Evolutionary conservation across 495 filamentous ascomycete species (phyloP), one percentile per base, ranked within the genome.

Genomic region (Aspergillus ellipticus): DNA sequence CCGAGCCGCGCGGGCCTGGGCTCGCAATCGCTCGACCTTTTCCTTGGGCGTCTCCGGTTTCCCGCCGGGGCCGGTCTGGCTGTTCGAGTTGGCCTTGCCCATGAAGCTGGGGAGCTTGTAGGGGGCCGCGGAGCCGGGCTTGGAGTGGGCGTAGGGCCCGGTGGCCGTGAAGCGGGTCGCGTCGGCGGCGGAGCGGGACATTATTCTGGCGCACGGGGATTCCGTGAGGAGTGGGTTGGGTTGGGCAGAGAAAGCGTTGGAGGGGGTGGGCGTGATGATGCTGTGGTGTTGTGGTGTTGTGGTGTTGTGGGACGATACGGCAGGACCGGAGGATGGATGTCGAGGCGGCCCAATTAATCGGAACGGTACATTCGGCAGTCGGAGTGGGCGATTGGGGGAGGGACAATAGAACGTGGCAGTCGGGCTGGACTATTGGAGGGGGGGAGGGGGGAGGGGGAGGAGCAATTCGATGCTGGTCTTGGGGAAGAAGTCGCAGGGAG

Each of bases 81-180:
- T 33, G 29, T 57, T 60, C n/a, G 63, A 42, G 33, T 59, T 60
- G 33, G 59, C 49, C 31, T 66, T 60, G 29, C 59, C 59, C 58
- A 71, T 59, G 61, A 66, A 72, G 11, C 60, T 55, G 17, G 75
- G 68, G n/a, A 74, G 64, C 45, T 74, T 69, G 57, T 73, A 72
- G 21, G 73, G 67, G 13, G 69, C 54, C 49, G 70, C 60, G 54
- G 45, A 28, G 6, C 64, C 69, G 48, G 83, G 67, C 65, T 89
- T 89, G 60, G 88, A 85, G 71, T 80, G 82, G 59, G 90, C 92
- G 78, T 96, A 92, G 15, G 92, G 92, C 49, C 86, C 89, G 39
- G 90, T 96, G 28, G 92, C 83, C 49, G 93, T 97, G 81, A 98
- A 98, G 57, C 93, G 85, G 67, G 94, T 98, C 55, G 94, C 91